Base-by-base conservation (phyloP, 2,329 filamentous ascomycete genomes). In the Elsinoe perseae region DNA sequence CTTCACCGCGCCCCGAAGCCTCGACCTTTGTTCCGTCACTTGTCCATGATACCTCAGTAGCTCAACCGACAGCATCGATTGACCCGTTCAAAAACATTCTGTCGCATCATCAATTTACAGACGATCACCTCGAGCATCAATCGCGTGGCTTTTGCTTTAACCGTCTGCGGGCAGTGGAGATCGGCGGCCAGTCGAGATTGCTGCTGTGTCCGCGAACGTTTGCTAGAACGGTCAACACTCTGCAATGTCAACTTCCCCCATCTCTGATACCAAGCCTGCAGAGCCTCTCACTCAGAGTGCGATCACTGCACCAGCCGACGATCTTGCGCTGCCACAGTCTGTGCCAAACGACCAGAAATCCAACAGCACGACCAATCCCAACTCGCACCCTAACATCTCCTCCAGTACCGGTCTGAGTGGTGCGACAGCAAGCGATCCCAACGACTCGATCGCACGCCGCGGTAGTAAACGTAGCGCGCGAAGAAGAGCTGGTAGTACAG, bases 401-500 rank as follows among this genome's bases (percentile, higher is more conserved):
- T 57, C 58, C 4, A 67, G 65, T 25, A 73, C 72, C 25, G 72
- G 70, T 1, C 62, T 75, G 25, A 74, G 72, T 56, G 73, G 72
- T 53, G 69, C 68, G 52, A 74, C 73, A n/a, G 70, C 71, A n/a
- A 70, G 68, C 50, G 72, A 73, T 61, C 67, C 63, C 23, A 59
- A 71, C 23, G 73, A 75, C 52, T 75, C 72, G 64, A 67, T 75
- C 50, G 40, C 21, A 46, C 52, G 54, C 30, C 56, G 57, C 28
- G 56, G 56, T 23, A 60, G 58, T 23, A 69, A 76, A 64, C 71
- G 74, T 56, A 77, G 75, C 63, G 68, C 75, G 50, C 72, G 72
- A 60, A 69, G 71, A 61, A 69, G 74, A 61, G 72, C 74, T 34
- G 69, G 67, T 8, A 77, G 75, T 65, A 71, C 69, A 16, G 70